Evolutionary conservation across 768 basidiomycete genomes (phyloP).

Genomic region (Exsudoporus frostii): DNA sequence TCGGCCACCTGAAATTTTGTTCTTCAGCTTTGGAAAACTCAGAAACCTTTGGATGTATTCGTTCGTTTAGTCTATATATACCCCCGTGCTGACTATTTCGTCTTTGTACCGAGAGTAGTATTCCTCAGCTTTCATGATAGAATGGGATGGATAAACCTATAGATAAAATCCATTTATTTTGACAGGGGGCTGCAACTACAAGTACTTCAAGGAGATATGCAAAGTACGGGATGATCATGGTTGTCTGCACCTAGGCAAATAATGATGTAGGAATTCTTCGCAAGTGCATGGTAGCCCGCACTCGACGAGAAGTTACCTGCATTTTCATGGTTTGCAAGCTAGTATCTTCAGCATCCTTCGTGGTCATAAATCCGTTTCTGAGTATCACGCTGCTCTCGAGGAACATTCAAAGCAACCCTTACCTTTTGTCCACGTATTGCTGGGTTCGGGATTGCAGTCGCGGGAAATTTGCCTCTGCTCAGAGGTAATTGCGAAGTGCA

Average conservation of each 20-base stretch:
- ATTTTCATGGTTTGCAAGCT: not conserved
- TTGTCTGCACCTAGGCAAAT: not conserved
- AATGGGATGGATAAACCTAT: not conserved
- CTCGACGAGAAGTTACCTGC: not conserved
- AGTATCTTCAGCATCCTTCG: not conserved
- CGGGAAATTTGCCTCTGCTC: constrained; percentile 12
- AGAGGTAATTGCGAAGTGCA: not conserved
- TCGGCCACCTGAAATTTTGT: not conserved
- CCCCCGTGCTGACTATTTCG: not conserved
- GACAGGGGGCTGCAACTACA: not conserved
- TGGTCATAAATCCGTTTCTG: not conserved
- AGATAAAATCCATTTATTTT: not conserved
- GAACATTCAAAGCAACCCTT: not conserved
- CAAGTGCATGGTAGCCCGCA: not conserved
- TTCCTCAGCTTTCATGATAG: not conserved
- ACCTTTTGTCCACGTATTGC: constrained; percentile 1
- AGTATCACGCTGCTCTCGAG: not conserved
- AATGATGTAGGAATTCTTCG: not conserved
- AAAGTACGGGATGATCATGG: not conserved
- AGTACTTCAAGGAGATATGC: not conserved
- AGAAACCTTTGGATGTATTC: not conserved
- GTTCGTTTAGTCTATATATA: not conserved
- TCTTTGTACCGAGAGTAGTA: not conserved
- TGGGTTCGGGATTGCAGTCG: not conserved
- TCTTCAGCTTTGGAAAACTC: not conserved